A percentile compares a stretch with the other conserved stretches of the same genome.
These are phyloP conservation scores for Pichia nanzhaoensis DNA, from an alignment of 805 yeast genomes.

Conservation along the genomic window DNA sequence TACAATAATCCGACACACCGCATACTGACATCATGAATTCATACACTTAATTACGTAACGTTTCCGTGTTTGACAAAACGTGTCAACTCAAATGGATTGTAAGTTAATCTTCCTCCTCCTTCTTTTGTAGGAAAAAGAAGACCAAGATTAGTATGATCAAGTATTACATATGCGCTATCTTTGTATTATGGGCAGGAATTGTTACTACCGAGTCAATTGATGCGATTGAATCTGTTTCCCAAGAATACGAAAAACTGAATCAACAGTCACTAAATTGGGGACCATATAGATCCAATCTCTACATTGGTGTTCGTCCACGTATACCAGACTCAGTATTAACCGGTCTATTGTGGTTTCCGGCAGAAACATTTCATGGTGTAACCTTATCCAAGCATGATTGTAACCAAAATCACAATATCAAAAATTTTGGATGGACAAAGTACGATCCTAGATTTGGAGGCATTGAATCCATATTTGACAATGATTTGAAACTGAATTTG, in stretches of 20 bases:
- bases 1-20: too few species aligned
- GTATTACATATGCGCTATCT: neutral
- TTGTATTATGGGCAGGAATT: constrained; percentile 8
- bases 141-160: too few species aligned
- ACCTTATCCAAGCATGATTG: constrained; percentile 63
- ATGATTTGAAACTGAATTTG: constrained; percentile 53
- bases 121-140: too few species aligned
- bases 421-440: constrained; percentile 74
- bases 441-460: constrained; percentile 92
- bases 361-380: constrained; percentile 49
- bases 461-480: constrained; percentile 63
- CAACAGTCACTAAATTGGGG: constrained; percentile 74
- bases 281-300: constrained; percentile 81
- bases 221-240: constrained; percentile 6
- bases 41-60: too few species aligned
- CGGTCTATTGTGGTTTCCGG: constrained; percentile 86
- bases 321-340: constrained; percentile 66
- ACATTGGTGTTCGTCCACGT: constrained; percentile 80
- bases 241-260: constrained; percentile 32
- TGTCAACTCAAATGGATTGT: too few species aligned
- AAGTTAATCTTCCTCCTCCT: too few species aligned
- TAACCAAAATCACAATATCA: constrained; percentile 63
- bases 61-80: too few species aligned
- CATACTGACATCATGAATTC: too few species aligned
- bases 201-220: constrained; percentile 7